Percentiles rank a stretch among this genome's conserved stretches.
Conservation (phyloP, 2,329 filamentous ascomycete genomes). For the Plenodomus biglobosus region DNA sequence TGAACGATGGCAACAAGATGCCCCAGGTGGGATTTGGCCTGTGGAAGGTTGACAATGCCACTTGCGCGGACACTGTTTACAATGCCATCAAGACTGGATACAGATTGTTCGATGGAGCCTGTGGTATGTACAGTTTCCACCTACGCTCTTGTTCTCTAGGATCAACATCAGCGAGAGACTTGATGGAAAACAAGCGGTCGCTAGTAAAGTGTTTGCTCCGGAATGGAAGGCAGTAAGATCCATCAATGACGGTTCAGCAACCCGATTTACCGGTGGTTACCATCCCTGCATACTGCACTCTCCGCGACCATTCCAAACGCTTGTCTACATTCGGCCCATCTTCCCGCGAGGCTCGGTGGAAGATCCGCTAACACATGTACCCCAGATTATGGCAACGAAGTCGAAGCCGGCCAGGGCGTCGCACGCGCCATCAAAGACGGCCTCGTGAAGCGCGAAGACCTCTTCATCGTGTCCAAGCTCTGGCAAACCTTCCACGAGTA, state of each 20-base stretch:
- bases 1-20: conserved; percentile 44
- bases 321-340: conserved; percentile 6
- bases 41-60: conserved; percentile 40
- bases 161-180: too few relatives aligned
- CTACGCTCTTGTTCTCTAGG: not conserved
- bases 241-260: conserved; percentile 6
- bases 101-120: conserved; percentile 43
- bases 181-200: too few relatives aligned
- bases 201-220: too few relatives aligned
- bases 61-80: conserved; percentile 38
- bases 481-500: conserved; percentile 90
- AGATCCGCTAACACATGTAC: too few relatives aligned
- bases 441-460: conserved; percentile 61
- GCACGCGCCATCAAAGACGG: conserved; percentile 44
- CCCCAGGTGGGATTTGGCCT: conserved; percentile 41
- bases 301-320: too few relatives aligned
- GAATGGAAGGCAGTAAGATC: too few relatives aligned
- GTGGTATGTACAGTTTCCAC: conserved; percentile 28
- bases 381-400: conserved; percentile 46
- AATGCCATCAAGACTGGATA: conserved; percentile 44
- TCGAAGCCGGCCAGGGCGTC: conserved; percentile 41
- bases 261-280: conserved; percentile 27
- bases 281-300: conserved; percentile 12
- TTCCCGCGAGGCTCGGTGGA: too few relatives aligned
- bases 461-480: conserved; percentile 91